Evolutionary conservation across 805 yeast species (phyloP).

Genomic region (Naumovozyma dairenensis): DNA sequence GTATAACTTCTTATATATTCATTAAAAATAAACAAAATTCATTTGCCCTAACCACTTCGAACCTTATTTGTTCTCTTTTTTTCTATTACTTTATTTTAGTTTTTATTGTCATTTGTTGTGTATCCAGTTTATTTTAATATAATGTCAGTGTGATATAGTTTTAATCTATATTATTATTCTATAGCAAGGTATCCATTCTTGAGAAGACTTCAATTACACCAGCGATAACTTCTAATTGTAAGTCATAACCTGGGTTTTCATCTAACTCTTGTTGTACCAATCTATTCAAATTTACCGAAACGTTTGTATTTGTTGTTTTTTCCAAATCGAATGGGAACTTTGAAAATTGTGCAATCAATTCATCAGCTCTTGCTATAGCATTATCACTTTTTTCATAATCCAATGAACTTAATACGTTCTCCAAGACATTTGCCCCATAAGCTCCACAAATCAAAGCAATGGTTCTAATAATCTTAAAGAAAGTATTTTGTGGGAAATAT

Average conservation of each 20-base stretch:
- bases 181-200: slow-evolving; percentile 82
- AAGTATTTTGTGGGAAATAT: slow-evolving; percentile 60
- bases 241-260: slow-evolving; percentile 35
- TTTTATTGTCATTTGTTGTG: no score
- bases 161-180: no score
- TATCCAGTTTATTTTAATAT: no score
- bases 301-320: slow-evolving; percentile 50
- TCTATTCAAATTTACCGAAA: slow-evolving; percentile 56
- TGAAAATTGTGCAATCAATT: slow-evolving; percentile 67
- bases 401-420: slow-evolving; percentile 67
- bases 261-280: slow-evolving; percentile 37
- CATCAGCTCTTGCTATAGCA: slow-evolving; percentile 93
- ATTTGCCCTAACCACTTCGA: no score
- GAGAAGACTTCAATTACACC: slow-evolving; percentile 87
- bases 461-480: slow-evolving; percentile 65
- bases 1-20: no score
- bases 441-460: slow-evolving; percentile 78
- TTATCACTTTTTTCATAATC: slow-evolving; percentile 77
- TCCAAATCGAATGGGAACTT: slow-evolving; percentile 69
- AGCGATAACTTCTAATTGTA: slow-evolving; percentile 80
- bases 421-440: slow-evolving; percentile 93
- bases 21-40: no score
- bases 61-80: no score
- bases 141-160: neutral
- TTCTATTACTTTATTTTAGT: no score